These are phyloP conservation scores for Alliaria petiolata DNA, from an alignment of 345 rosid species.

Conservation along the genomic window DNA sequence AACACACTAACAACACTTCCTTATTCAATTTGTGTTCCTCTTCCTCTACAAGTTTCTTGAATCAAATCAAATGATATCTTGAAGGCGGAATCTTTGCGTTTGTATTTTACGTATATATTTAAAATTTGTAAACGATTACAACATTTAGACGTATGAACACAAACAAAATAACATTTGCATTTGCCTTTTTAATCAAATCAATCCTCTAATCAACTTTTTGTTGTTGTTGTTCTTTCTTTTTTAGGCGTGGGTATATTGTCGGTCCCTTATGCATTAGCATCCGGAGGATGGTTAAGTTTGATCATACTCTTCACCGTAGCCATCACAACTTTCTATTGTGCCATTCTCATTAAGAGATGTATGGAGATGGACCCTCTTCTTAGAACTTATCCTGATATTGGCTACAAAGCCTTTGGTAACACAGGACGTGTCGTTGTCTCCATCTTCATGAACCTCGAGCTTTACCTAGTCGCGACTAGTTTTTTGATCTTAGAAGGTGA, in stretches of 20 bases:
- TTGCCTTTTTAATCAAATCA: background rate
- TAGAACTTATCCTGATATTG: conserved; percentile 78
- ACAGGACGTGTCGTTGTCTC: conserved; percentile 57
- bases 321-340: conserved; percentile 57
- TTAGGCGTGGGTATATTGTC: conserved; percentile 90
- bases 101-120: too few relatives aligned
- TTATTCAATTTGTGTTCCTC: conserved; percentile 8
- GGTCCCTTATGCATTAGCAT: conserved; percentile 72
- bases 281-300: conserved; percentile 95
- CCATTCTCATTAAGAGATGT: conserved; percentile 70
- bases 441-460: conserved; percentile 69
- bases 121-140: background rate
- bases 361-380: conserved; percentile 68
- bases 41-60: background rate
- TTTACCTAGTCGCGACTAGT: conserved; percentile 75
- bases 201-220: background rate
- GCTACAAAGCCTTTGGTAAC: conserved; percentile 70
- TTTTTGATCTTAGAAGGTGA: conserved; percentile 92
- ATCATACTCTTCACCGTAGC: conserved; percentile 54
- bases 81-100: background rate
- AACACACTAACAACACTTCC: conserved; percentile 18
- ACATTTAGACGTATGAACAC: background rate
- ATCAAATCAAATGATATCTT: background rate
- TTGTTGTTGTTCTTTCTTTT: background rate
- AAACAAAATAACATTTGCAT: background rate